phyloP scores from a whole-genome alignment of 2,329 filamentous ascomycete genomes.

The Thielaviopsis musarum region DNA sequence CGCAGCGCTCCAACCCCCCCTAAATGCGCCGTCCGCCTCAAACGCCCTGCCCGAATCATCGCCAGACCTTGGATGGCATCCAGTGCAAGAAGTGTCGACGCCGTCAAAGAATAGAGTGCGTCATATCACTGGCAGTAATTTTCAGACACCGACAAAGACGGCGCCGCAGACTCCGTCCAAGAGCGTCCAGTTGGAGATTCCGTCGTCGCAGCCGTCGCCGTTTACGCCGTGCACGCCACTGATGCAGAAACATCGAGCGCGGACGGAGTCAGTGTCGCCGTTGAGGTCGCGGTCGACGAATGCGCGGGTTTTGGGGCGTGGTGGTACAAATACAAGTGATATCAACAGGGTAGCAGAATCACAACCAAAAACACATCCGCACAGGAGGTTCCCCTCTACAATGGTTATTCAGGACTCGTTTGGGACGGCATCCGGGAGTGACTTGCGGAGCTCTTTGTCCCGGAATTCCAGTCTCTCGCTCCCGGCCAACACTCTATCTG shows the following conservation, averaged over 20 bases:
- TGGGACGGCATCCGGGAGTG: constrained; percentile 14
- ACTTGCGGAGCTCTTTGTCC: background rate
- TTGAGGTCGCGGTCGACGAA: constrained; percentile 22
- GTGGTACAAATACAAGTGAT: background rate
- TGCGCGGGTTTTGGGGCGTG: constrained; percentile 10
- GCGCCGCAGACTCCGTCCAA: constrained; percentile 26
- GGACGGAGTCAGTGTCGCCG: constrained; percentile 24
- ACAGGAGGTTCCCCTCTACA: constrained; percentile 14
- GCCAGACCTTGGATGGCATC: background rate
- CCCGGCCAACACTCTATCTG: background rate
- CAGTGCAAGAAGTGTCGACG: background rate
- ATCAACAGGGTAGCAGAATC: constrained; percentile 11
- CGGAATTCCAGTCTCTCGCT: background rate
- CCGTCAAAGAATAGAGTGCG: background rate
- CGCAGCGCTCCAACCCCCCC: too few relatives aligned
- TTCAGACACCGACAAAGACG: background rate
- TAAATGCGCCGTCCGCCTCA: background rate
- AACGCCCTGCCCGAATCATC: background rate
- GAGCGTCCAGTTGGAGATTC: constrained; percentile 23
- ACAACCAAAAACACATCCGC: constrained; percentile 14
- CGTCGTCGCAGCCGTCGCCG: constrained; percentile 23
- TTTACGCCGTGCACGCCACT: constrained; percentile 26
- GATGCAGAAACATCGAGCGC: constrained; percentile 21
- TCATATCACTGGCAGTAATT: too few relatives aligned
- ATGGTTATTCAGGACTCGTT: constrained; percentile 31